Evolutionary conservation across 2,329 filamentous ascomycete genomes (phyloP), one percentile per base, ranked within the genome.

Genomic region (Diatrype stigma): DNA sequence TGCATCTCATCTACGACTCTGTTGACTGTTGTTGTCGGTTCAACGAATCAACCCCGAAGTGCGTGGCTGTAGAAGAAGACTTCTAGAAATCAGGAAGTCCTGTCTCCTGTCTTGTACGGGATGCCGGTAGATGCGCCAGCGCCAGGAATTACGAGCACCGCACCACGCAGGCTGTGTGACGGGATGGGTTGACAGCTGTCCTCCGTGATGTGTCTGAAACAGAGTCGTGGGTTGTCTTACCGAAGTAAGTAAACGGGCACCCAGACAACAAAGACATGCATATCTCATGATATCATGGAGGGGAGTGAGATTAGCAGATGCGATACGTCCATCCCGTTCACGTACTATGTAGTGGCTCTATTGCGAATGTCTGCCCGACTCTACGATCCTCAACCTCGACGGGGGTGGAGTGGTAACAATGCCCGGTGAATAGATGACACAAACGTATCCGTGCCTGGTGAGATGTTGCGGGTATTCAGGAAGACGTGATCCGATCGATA

Each of bases 161-260:
- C 51, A 51, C 46, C 51, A 44, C 52, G 49, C 50, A 52, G 49
- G 46, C 48, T 48, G 49, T 51, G 45, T 58, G 56, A 55, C 55
- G 53, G 49, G 54, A 55, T 58, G 53, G 45, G 38, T 40, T 35
- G 49, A 47, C 49, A 51, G 28, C 23, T 47, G 45, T 58, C 52
- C 54, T 46, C 48, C 51, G 38, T 53, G 59, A 57, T 58, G 56
- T 59, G 53, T 49, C 51, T 60, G 58, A 60, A 59, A 61, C 56
- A 59, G 50, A 51, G 54, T 49, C 32, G 44, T 52, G 52, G 46
- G 38, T 47, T 45, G 44, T 50, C 50, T 48, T 56, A 50, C 52
- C 56, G 49, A 47, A 58, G 51, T 54, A 47, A 51, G 54, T 55
- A 55, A 55, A 50, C 45, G 38, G 49, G 42, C 46, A 52, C 30